Base-by-base conservation (phyloP, 75 land plant species). In the Chamaecyparis obtusa region DNA sequence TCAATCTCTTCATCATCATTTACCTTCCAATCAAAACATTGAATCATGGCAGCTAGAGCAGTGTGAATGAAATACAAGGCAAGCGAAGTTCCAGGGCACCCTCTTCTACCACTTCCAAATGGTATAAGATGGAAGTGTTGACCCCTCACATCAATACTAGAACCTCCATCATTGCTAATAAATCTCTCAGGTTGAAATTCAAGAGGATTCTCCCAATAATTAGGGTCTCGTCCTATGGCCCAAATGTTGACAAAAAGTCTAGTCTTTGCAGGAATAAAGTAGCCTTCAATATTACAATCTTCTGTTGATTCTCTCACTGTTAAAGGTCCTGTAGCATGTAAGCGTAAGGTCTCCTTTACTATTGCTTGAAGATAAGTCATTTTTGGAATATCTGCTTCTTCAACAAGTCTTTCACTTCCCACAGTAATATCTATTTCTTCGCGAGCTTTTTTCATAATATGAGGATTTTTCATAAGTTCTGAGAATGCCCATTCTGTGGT, bases 21-120 rank as follows among this genome's bases (percentile, higher is more conserved):
- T 74, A 71, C 83, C 46, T 83, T 57, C 89, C 88, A 86, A 35
- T 88, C 89, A 64, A 67, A 88, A 2, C 56, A 60, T 3, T 85
- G 89, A 39, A 88, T 49, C 88, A 88, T 37, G n/a, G 33, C 6
- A 36, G 88, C 60, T 11, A 88, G 30, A 4, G 83, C 49, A 39
- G 36, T 85, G 55, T 74, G 72, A 55, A 88, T 24, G 43, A 88
- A 37, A 24, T 19, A 64, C 32, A 82, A 9, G 2, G 90, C 90
- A 57, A 86, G 83, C 4, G 88, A 44, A 16, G 55, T 83, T 27
- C 93, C 90, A 19, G 86, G 88, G 83, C 93, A 92, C 46, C 33
- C 85, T 54, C 93, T 90, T 56, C 90, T 84, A 9, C 93, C 93
- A 3, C 87, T 60, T 27, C 93, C 93, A 86, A 92, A 92, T 2